A percentile compares a stretch with the other conserved stretches of the same genome.
phyloP scores from a whole-genome alignment of 1,284 basidiomycete genomes.

The Dichomitus squalens region DNA sequence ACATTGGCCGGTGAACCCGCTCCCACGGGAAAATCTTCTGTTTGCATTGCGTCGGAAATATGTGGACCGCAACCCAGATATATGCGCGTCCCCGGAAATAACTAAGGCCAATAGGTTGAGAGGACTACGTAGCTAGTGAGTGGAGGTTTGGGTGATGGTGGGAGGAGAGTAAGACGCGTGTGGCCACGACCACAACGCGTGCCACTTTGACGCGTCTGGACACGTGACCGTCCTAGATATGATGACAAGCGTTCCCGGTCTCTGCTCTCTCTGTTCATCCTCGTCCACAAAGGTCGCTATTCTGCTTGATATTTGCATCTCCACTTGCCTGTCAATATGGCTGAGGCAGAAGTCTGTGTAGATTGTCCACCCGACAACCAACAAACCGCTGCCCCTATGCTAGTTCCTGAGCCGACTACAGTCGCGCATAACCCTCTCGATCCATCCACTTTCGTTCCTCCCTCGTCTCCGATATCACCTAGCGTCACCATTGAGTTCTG shows the following conservation, averaged over 20 bases:
- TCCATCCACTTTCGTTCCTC: slow-evolving; percentile 61
- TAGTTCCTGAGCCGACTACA: background rate
- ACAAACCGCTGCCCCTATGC: background rate
- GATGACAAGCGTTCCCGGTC: too few relatives aligned
- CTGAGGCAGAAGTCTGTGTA: slow-evolving; percentile 23
- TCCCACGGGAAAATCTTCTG: slow-evolving; percentile 28
- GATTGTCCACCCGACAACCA: slow-evolving; percentile 24
- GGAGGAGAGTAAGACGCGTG: slow-evolving; percentile 20
- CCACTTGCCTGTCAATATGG: slow-evolving; percentile 5
- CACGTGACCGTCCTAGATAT: slow-evolving; percentile 25
- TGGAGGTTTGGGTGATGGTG: slow-evolving; percentile 8
- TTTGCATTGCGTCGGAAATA: slow-evolving; percentile 18
- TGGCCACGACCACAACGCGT: slow-evolving; percentile 19
- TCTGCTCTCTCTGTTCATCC: too few relatives aligned
- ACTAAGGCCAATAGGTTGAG: background rate
- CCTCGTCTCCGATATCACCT: slow-evolving; percentile 45
- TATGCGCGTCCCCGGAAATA: background rate
- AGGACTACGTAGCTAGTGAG: background rate
- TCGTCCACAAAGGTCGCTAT: background rate
- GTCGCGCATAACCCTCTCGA: slow-evolving; percentile 42
- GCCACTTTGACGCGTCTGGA: slow-evolving; percentile 14
- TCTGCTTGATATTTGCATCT: background rate
- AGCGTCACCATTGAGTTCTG: slow-evolving; percentile 82
- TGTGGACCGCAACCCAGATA: background rate
- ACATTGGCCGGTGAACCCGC: slow-evolving; percentile 23